These are phyloP conservation scores for Pseudophaeomoniella oleicola DNA, from an alignment of 2,329 filamentous ascomycete genomes.

Conservation along the genomic window DNA sequence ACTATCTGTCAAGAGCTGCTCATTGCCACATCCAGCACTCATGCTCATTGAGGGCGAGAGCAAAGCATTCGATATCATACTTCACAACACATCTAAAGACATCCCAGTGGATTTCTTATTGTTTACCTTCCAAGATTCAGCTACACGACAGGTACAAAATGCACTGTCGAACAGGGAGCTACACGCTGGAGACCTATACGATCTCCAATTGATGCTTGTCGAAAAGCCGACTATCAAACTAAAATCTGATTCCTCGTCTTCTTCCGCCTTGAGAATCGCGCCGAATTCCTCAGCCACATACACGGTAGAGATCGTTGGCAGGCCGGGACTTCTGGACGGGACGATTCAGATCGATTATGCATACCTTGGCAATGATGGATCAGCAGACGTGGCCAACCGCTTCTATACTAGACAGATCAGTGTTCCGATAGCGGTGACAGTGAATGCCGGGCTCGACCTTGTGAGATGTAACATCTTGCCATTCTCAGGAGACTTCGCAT, in stretches of 20 bases:
- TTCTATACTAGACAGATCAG: conserved; percentile 78
- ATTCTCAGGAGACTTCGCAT: conserved; percentile 55
- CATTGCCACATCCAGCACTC: conserved; percentile 66
- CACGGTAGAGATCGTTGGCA: conserved; percentile 72
- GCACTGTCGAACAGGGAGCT: conserved; percentile 65
- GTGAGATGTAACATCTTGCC: conserved; percentile 66
- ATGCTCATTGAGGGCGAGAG: conserved; percentile 90
- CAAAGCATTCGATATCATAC: conserved; percentile 59
- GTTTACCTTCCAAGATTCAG: conserved; percentile 82
- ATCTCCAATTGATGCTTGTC: conserved; percentile 67
- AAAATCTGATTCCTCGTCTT: conserved; percentile 1
- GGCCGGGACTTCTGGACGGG: conserved; percentile 67
- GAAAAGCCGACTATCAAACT: conserved; percentile 46
- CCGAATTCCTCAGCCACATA: conserved; percentile 33
- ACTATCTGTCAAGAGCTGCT: conserved; percentile 59
- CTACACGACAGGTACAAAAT: conserved; percentile 59
- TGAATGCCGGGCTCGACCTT: conserved; percentile 81
- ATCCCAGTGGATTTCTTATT: conserved; percentile 71
- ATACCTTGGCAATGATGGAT: conserved; percentile 55
- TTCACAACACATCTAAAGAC: conserved; percentile 58
- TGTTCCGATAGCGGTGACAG: conserved; percentile 70
- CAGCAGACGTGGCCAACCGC: conserved; percentile 51
- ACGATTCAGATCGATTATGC: conserved; percentile 78
- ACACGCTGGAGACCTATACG: conserved; percentile 65
- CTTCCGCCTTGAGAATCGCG: conserved; percentile 16